A percentile compares a stretch with the other conserved stretches of the same genome.
phyloP scores from a whole-genome alignment of 2,329 filamentous ascomycete genomes.

The Aureobasidium sp. region DNA sequence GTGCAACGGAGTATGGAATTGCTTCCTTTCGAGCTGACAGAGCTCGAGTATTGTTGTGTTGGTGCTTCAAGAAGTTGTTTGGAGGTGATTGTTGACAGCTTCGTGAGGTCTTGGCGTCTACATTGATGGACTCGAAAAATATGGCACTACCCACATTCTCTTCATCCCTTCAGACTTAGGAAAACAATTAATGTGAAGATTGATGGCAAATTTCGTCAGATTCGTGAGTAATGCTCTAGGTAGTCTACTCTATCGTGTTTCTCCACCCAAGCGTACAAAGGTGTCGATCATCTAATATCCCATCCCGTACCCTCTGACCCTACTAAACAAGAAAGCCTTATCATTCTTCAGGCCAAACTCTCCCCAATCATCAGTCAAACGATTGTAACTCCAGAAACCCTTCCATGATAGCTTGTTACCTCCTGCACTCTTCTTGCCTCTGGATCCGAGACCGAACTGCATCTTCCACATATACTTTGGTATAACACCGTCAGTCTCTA shows the following conservation, averaged over 20 bases:
- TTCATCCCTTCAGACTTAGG: too few species aligned
- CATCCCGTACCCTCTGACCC: constrained; percentile 49
- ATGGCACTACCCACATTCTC: too few species aligned
- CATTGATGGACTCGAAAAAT: too few species aligned
- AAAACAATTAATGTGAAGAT: too few species aligned
- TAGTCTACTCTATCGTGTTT: background rate
- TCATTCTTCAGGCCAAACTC: constrained; percentile 65
- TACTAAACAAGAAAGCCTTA: constrained; percentile 53
- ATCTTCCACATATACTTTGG: constrained; percentile 79
- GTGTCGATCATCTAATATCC: background rate
- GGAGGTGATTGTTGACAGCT: too few species aligned
- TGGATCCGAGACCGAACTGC: constrained; percentile 60
- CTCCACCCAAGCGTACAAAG: background rate
- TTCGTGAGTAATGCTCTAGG: background rate
- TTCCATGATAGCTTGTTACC: constrained; percentile 89
- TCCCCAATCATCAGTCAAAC: constrained; percentile 81
- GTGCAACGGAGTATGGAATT: too few species aligned
- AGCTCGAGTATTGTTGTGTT: too few species aligned
- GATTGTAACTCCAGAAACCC: constrained; percentile 86
- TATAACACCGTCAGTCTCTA: constrained; percentile 80
- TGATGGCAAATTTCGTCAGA: background rate
- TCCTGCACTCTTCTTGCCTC: constrained; percentile 48
- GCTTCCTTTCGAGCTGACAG: too few species aligned
- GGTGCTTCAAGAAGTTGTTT: too few species aligned
- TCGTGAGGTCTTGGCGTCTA: too few species aligned